These are phyloP conservation scores for Gentiana macrophylla DNA, from an alignment of 257 asterid species.

Conservation along the genomic window DNA sequence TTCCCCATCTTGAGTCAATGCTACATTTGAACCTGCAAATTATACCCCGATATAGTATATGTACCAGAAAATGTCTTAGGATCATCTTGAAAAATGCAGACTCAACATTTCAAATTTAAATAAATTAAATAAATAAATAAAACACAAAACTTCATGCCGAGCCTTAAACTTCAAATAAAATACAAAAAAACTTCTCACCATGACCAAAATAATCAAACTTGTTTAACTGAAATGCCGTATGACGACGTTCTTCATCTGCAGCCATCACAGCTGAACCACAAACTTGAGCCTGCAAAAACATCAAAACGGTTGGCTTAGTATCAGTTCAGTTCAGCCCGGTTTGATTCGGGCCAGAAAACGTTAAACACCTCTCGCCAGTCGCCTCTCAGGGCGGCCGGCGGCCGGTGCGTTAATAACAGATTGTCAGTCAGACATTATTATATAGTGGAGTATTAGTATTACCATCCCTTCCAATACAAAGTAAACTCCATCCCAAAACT, in stretches of 20 bases:
- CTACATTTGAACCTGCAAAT: conserved; percentile 22
- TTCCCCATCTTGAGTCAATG: conserved; percentile 53
- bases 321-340: too few species aligned
- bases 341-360: too few species aligned
- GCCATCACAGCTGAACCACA: conserved; percentile 42
- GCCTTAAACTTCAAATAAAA: too few species aligned
- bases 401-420: neutral
- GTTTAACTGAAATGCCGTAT: conserved; percentile 57
- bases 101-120: too few species aligned
- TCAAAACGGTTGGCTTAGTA: conserved; percentile 3
- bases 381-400: too few species aligned
- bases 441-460: conserved; percentile 1
- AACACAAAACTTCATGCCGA: too few species aligned
- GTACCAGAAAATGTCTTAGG: too few species aligned
- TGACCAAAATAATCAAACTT: conserved; percentile 73
- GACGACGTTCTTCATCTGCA: conserved; percentile 35
- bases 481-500: conserved; percentile 64
- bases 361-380: too few species aligned
- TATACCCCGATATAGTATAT: too few species aligned
- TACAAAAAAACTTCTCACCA: conserved; percentile 42
- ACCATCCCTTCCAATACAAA: conserved; percentile 93
- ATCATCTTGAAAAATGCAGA: too few species aligned
- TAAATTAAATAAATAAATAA: too few species aligned
- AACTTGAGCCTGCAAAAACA: conserved; percentile 62
- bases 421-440: neutral